Conservation (phyloP, 805 yeast species). For the Saturnispora ahearnii region DNA sequence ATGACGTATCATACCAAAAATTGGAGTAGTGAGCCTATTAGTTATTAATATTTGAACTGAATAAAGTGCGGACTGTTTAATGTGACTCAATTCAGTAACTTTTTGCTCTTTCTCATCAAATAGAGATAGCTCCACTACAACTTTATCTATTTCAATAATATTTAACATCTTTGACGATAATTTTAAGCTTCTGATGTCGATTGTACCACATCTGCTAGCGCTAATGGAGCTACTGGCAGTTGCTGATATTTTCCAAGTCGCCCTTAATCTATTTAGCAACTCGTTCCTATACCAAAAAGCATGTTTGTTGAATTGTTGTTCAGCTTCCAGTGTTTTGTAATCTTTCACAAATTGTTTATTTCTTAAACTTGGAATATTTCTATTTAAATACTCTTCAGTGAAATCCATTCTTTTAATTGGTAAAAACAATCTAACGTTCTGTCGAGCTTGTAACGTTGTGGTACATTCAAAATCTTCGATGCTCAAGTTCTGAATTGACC, state of each 20-base stretch:
- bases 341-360: slow-evolving; percentile 63
- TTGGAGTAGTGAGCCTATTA: slow-evolving; percentile 35
- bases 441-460: slow-evolving; percentile 19
- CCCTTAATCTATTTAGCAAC: slow-evolving; percentile 49
- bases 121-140: slow-evolving; percentile 34
- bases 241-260: slow-evolving; percentile 48
- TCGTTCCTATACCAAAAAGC: slow-evolving; percentile 76
- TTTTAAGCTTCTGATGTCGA: slow-evolving; percentile 61
- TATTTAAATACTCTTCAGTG: slow-evolving; percentile 33
- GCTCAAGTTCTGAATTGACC: slow-evolving; percentile 12
- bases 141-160: slow-evolving; percentile 40
- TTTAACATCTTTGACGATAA: slow-evolving; percentile 53
- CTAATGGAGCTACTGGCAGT: slow-evolving; percentile 22
- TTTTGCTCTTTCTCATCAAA: slow-evolving; percentile 12
- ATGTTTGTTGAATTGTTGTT: slow-evolving; percentile 47
- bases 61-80: slow-evolving; percentile 42
- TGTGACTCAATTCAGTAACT: slow-evolving; percentile 19
- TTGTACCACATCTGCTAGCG: slow-evolving; percentile 39
- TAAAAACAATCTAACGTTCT: slow-evolving; percentile 47
- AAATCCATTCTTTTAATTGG: slow-evolving; percentile 55
- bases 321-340: slow-evolving; percentile 43
- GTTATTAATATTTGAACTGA: slow-evolving; percentile 39
- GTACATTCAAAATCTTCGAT: slow-evolving; percentile 14
- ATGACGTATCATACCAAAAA: slow-evolving; percentile 54
- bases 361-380: slow-evolving; percentile 61